Evolutionary conservation across 2,329 filamentous ascomycete genomes (phyloP).

Genomic region (Myriosclerotinia duriaeana): DNA sequence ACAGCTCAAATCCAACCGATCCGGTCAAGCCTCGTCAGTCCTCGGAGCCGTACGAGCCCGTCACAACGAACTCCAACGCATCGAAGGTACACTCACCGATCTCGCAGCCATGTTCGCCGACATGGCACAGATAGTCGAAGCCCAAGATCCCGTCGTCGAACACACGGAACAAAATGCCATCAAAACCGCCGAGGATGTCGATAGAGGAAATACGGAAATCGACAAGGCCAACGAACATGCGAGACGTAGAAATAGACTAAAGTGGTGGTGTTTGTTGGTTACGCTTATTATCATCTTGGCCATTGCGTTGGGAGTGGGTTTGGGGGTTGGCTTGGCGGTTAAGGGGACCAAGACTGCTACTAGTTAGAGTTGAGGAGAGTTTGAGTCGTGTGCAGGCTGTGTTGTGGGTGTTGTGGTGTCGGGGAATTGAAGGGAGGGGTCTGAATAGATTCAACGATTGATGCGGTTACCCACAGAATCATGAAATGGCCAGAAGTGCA

Average conservation of each 20-base stretch:
- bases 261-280: conserved; percentile 76
- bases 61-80: conserved; percentile 79
- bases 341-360: conserved; percentile 27
- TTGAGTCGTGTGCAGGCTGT: too few relatives aligned
- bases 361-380: neutral
- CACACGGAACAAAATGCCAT: conserved; percentile 64
- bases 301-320: conserved; percentile 53
- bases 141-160: conserved; percentile 65
- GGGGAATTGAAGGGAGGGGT: conserved; percentile 15
- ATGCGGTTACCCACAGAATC: conserved; percentile 3
- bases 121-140: conserved; percentile 70
- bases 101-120: conserved; percentile 70
- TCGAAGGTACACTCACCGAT: conserved; percentile 72
- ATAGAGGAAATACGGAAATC: conserved; percentile 69
- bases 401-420: neutral
- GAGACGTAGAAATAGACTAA: conserved; percentile 67
- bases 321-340: conserved; percentile 40
- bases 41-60: conserved; percentile 77
- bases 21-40: conserved; percentile 69
- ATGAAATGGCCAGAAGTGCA: neutral
- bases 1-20: conserved; percentile 73
- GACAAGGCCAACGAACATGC: conserved; percentile 66
- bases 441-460: conserved; percentile 6
- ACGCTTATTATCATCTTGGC: conserved; percentile 58
- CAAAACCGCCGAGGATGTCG: conserved; percentile 64